Evolutionary conservation across 306 rosid genomes (phyloP), one percentile per base, ranked within the genome.

Genomic region (Ziziphus jujuba): DNA sequence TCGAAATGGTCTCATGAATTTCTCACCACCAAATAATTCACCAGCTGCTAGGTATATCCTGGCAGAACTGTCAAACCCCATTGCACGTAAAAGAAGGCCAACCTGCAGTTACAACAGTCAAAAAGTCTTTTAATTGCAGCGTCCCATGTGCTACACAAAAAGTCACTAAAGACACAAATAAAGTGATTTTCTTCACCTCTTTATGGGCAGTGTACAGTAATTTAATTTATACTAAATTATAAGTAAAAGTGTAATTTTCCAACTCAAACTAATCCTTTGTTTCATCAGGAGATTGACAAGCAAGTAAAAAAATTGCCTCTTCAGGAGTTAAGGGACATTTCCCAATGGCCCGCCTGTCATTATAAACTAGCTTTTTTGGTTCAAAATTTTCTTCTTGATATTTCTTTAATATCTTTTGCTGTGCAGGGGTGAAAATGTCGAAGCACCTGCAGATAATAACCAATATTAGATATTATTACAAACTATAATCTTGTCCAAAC

Each of bases 261-360:
- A 33, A 17, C 17, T 12, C 15, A n/a, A 21, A 61, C 31, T 9
- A 43, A 8, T 15, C 3, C 31, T 40, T 44, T 50, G 43, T 56
- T 17, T 5, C 35, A 31, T 49, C 52, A 66, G 0, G 21, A 35
- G 15, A 47, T 31, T 59, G 16, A 60, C 31, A 67, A 63, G 65
- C 13, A 64, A 68, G 78, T 63, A n/a, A 54, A 16, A 25, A 38
- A 23, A 59, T 82, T 80, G 90, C 99, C 99, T 95, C 99, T 78
- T 95, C 96, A 7, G 99, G 99, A 73, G 95, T 95, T 82, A 95
- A 74, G 14, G 99, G 99, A 63, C 99, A 95, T 79, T 95, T 95
- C 60, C 97, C 97, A 45, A 95, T 90, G 61, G 99, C 97, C 80
- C 99, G 85, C 83, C 99, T 88, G 77, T 88, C 96, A 54, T 60